Evolutionary conservation across 2,329 filamentous ascomycete genomes (phyloP).

Genomic region (Sarocladium brachiariae): DNA sequence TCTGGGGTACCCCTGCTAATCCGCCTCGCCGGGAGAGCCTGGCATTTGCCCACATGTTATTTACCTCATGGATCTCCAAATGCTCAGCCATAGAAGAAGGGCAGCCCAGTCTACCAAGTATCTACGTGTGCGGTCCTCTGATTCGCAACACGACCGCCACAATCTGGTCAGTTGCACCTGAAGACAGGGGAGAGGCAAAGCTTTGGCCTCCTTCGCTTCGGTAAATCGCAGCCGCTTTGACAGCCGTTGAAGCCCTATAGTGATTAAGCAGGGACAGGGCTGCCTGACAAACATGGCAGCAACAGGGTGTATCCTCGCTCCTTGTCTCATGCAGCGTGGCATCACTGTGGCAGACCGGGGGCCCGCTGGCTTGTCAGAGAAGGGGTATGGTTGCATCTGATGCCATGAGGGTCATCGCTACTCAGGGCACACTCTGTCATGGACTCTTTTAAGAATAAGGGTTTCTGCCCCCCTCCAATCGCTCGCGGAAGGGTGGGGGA

Average conservation of each 20-base stretch:
- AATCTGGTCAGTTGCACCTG: not conserved
- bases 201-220: not conserved
- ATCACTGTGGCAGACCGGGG: too few relatives aligned
- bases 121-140: too few relatives aligned
- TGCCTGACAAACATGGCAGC: not conserved
- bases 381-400: slow-evolving; percentile 3
- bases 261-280: slow-evolving; percentile 2
- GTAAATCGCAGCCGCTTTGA: slow-evolving; percentile 1
- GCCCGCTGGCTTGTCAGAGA: not conserved
- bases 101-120: too few relatives aligned
- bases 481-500: not conserved
- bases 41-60: not conserved
- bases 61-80: not conserved
- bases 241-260: not conserved
- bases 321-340: not conserved
- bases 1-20: not conserved
- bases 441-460: not conserved
- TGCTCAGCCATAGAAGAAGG: not conserved
- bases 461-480: not conserved
- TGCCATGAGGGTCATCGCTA: not conserved
- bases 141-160: too few relatives aligned
- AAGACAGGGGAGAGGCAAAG: not conserved
- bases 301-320: slow-evolving; percentile 3
- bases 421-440: not conserved
- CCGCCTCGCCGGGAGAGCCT: not conserved